Evolutionary conservation across 2,329 filamentous ascomycete species (phyloP).

Genomic region (Colletotrichum abscissum): DNA sequence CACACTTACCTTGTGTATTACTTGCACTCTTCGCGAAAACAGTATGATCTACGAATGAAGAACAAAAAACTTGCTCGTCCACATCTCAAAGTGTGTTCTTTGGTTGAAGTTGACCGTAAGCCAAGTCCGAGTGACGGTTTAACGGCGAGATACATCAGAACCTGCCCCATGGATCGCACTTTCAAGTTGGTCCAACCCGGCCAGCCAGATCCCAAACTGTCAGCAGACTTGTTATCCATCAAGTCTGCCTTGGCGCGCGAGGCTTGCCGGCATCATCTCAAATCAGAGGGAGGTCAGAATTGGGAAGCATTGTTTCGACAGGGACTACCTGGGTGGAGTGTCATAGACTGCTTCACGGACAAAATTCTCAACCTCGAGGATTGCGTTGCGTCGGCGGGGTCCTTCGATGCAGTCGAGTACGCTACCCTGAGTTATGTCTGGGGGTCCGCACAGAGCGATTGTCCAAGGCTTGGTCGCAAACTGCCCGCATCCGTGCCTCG

Average conservation of each 20-base stretch:
- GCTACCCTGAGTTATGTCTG: conserved; percentile 51
- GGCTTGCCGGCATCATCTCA: background rate
- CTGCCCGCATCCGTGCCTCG: conserved; percentile 43
- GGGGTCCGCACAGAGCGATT: conserved; percentile 25
- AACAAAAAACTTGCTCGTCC: background rate
- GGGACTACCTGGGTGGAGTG: background rate
- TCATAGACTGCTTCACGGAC: background rate
- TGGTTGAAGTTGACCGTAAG: background rate
- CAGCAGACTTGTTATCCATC: background rate
- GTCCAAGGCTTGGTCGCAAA: conserved; percentile 5
- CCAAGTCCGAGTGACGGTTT: rapidly evolving
- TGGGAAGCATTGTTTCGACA: background rate
- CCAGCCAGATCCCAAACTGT: background rate
- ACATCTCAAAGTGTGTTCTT: background rate
- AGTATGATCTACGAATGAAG: no score
- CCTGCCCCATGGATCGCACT: background rate
- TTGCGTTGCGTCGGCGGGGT: background rate
- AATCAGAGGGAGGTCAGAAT: background rate
- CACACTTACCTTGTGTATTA: no score
- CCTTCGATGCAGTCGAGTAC: conserved; percentile 38
- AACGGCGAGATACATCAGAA: no score
- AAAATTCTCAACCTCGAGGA: background rate
- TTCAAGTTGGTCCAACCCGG: rapidly evolving
- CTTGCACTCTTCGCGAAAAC: no score
- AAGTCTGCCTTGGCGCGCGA: background rate